Conservation (phyloP, 495 filamentous ascomycete species). For the Neurospora hispaniola region DNA sequence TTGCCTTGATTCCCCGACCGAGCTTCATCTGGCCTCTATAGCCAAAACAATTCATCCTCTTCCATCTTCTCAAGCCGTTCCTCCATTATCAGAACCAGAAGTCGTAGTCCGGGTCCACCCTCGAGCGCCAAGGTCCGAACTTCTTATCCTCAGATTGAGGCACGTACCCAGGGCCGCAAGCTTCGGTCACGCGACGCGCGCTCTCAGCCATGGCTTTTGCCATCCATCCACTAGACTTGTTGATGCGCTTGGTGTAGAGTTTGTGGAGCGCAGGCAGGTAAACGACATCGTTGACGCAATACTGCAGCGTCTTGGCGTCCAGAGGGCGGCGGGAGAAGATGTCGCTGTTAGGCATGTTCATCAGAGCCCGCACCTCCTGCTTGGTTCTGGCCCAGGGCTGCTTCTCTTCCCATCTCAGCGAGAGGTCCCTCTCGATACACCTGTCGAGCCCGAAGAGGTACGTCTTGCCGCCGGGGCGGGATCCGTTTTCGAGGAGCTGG, state of each 20-base stretch:
- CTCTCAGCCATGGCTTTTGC: neutral
- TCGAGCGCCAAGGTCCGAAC: neutral
- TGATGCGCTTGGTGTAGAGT: neutral
- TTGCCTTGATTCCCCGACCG: neutral
- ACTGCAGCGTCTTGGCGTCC: neutral
- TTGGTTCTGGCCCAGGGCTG: neutral
- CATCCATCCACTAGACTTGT: neutral
- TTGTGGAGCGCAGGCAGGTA: neutral
- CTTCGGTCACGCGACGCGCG: neutral
- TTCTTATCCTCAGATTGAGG: neutral
- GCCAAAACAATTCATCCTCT: neutral
- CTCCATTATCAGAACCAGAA: neutral
- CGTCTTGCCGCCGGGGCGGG: constrained; percentile 15
- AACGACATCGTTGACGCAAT: neutral
- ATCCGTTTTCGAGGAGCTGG: constrained; percentile 46
- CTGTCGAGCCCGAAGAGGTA: constrained; percentile 29
- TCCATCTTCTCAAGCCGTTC: neutral
- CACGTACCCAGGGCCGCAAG: neutral
- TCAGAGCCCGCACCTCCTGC: neutral
- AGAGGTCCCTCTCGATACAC: constrained; percentile 29
- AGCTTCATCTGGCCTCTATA: neutral
- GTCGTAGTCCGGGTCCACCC: neutral
- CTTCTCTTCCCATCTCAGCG: neutral
- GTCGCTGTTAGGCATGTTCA: neutral
- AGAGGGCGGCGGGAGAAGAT: neutral